A percentile compares a stretch with the other conserved stretches of the same genome.
These are phyloP conservation scores for Verticillium albo-atrum DNA, from an alignment of 2,329 filamentous ascomycete genomes.

Conservation along the genomic window DNA sequence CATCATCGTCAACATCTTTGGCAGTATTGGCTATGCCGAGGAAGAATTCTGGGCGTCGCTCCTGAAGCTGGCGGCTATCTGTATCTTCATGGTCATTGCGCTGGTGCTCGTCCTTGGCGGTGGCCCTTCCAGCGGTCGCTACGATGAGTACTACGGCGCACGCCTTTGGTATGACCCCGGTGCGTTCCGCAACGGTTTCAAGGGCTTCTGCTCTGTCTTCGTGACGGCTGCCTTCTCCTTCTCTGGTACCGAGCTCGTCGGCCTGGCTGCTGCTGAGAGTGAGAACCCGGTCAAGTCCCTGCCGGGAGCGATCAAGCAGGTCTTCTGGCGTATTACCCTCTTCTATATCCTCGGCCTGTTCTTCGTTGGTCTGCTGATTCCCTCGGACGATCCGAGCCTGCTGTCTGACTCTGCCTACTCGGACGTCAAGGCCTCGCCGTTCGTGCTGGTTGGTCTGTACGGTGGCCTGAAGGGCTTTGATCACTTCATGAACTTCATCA, in stretches of 20 bases:
- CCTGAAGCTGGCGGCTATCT: conserved; percentile 43
- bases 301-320: conserved; percentile 80
- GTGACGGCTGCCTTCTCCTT: conserved; percentile 72
- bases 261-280: conserved; percentile 68
- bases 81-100: conserved; percentile 59
- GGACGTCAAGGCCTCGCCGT: conserved; percentile 42
- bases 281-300: conserved; percentile 67
- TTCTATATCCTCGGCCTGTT: conserved; percentile 51
- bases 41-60: conserved; percentile 53
- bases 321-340: conserved; percentile 53
- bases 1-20: conserved; percentile 40
- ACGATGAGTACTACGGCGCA: conserved; percentile 43
- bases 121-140: conserved; percentile 44
- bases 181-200: conserved; percentile 68
- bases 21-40: conserved; percentile 43
- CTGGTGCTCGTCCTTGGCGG: conserved; percentile 57
- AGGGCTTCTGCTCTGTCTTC: conserved; percentile 67
- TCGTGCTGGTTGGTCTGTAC: conserved; percentile 53
- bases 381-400: conserved; percentile 40
- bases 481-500: conserved; percentile 55
- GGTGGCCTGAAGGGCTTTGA: conserved; percentile 27
- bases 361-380: conserved; percentile 46
- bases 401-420: conserved; percentile 3
- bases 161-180: conserved; percentile 46
- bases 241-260: conserved; percentile 70